Evolutionary conservation across 2,329 filamentous ascomycete species (phyloP).

Genomic region (Rutstroemia sp.): DNA sequence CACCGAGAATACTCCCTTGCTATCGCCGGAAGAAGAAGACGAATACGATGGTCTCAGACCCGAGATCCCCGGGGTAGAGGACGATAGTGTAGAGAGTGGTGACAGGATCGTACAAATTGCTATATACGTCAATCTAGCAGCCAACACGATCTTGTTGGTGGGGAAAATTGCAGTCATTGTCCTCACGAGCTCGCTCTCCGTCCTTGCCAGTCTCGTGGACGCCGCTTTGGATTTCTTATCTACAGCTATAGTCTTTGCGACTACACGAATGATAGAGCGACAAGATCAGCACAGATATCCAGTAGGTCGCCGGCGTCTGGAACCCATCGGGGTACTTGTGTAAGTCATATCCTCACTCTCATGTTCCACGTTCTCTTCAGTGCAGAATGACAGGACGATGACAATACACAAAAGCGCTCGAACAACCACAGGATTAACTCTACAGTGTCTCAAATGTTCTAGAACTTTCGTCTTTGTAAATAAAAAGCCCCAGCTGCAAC

Average conservation of each 20-base stretch:
- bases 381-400: background rate
- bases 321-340: conserved; percentile 55
- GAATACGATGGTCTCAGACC: conserved; percentile 39
- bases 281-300: conserved; percentile 40
- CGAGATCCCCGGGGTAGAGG: conserved; percentile 62
- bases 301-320: conserved; percentile 47
- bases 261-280: conserved; percentile 48
- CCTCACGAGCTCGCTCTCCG: conserved; percentile 49
- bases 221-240: conserved; percentile 54
- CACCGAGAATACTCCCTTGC: conserved; percentile 59
- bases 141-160: conserved; percentile 48
- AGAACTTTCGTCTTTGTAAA: too few relatives aligned
- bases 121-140: conserved; percentile 65
- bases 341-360: background rate
- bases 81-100: conserved; percentile 66
- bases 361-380: background rate
- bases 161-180: conserved; percentile 49
- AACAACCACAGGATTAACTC: too few relatives aligned
- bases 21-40: conserved; percentile 39
- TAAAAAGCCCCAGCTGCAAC: too few relatives aligned
- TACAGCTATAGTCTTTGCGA: conserved; percentile 51
- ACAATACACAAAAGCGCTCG: too few relatives aligned
- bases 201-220: conserved; percentile 55
- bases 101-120: conserved; percentile 75
- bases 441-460: too few relatives aligned